Conservation (phyloP, 495 filamentous ascomycete species). For the Talaromyces adpressus region DNA sequence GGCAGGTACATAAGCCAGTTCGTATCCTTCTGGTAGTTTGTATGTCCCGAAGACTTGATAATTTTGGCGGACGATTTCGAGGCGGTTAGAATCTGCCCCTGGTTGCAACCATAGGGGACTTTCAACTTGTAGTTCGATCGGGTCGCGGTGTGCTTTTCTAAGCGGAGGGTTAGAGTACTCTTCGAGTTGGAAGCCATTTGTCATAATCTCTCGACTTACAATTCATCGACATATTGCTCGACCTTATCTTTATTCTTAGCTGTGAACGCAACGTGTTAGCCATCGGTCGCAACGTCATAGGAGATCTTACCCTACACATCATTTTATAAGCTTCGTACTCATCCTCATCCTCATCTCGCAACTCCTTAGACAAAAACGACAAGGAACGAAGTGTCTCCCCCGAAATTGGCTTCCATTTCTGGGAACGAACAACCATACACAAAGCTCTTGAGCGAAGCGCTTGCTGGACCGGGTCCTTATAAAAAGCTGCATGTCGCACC, state of each 20-base stretch:
- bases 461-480: conserved; percentile 18
- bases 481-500: conserved; percentile 16
- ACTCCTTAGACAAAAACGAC: conserved; percentile 6
- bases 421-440: conserved; percentile 26
- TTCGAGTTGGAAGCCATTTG: not conserved
- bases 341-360: conserved; percentile 12
- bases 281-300: not conserved
- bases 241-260: not conserved
- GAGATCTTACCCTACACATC: not conserved
- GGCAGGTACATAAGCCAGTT: conserved; percentile 13
- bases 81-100: not conserved
- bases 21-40: conserved; percentile 19
- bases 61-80: conserved; percentile 2
- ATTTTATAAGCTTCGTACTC: not conserved
- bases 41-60: conserved; percentile 12
- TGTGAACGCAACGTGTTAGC: not conserved
- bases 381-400: conserved; percentile 16
- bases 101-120: not conserved
- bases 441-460: conserved; percentile 22
- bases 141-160: not conserved
- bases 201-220: not conserved
- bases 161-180: not conserved
- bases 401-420: conserved; percentile 23
- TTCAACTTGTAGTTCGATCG: not conserved
- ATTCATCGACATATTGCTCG: not conserved